phyloP scores from a whole-genome alignment of 164 flowering plant species.

The Piper longum region DNA sequence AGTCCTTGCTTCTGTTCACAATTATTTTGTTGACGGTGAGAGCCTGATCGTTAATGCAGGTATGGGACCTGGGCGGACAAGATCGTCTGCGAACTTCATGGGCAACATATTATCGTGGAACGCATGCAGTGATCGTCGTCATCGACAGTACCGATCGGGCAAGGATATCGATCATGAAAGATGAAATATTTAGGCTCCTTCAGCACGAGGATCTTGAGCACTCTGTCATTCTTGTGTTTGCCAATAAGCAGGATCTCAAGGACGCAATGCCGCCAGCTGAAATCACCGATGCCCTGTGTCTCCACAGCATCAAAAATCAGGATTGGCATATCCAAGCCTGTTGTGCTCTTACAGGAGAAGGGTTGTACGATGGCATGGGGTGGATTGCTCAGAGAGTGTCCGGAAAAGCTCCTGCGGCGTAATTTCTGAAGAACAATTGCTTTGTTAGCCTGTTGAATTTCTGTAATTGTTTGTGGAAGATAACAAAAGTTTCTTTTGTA shows the following conservation, averaged over 20 bases:
- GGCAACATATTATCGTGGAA: constrained; percentile 96
- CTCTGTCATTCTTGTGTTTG: constrained; percentile 65
- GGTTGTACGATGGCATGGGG: constrained; percentile 76
- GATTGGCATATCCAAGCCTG: constrained; percentile 97
- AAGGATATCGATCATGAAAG: constrained; percentile 77
- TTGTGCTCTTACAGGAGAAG: constrained; percentile 80
- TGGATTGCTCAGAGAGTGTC: constrained; percentile 80
- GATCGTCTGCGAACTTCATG: constrained; percentile 86
- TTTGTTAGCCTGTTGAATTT: background rate
- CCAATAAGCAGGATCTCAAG: constrained; percentile 87
- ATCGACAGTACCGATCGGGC: constrained; percentile 94
- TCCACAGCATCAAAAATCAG: constrained; percentile 84
- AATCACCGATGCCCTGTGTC: constrained; percentile 78
- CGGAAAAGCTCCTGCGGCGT: constrained; percentile 34
- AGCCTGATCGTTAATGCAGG: constrained; percentile 27
- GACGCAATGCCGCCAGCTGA: constrained; percentile 94
- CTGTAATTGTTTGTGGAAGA: background rate
- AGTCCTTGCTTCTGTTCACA: no score
- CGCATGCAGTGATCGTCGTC: constrained; percentile 79
- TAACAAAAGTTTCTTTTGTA: constrained; percentile 3
- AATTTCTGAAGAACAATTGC: background rate
- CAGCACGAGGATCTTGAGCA: constrained; percentile 72
- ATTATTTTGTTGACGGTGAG: background rate
- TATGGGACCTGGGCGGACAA: constrained; percentile 95
- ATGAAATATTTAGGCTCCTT: constrained; percentile 75